Percentiles rank a stretch among this genome's conserved stretches.
Evolutionary conservation across 768 basidiomycete genomes (phyloP).

Genomic region (Peribolospora kevripleyi): DNA sequence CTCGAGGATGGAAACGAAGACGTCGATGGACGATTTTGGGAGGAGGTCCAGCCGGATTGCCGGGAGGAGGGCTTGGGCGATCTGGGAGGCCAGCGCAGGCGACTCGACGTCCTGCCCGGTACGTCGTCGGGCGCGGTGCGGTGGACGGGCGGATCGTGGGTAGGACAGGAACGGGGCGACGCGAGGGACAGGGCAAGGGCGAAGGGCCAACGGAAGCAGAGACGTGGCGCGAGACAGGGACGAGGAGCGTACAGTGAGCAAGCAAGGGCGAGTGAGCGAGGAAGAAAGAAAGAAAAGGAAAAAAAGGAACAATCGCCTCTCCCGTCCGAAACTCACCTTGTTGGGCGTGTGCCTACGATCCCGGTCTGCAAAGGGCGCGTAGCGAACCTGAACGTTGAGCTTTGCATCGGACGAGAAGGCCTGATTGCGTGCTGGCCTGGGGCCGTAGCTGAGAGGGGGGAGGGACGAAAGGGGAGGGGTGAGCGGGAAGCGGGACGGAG

Average conservation of each 20-base stretch:
- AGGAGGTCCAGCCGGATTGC: constrained; percentile 65
- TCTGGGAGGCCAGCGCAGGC: constrained; percentile 49
- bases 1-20: constrained; percentile 72
- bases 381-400: constrained; percentile 88
- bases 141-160: not conserved
- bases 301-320: too few relatives aligned
- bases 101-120: constrained; percentile 68
- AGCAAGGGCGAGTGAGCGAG: not conserved
- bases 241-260: not conserved
- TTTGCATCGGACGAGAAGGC: constrained; percentile 40
- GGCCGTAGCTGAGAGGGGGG: constrained; percentile 34
- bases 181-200: not conserved
- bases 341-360: constrained; percentile 49
- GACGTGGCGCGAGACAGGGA: not conserved
- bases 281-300: not conserved
- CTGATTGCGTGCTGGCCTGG: constrained; percentile 20
- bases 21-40: constrained; percentile 84
- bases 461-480: not conserved
- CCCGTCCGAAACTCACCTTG: constrained; percentile 31
- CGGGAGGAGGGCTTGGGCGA: constrained; percentile 63
- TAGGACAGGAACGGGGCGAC: not conserved
- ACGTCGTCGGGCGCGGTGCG: constrained; percentile 2
- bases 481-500: not conserved
- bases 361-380: constrained; percentile 70
- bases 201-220: too few relatives aligned